Conservation (phyloP, 2,329 filamentous ascomycete genomes). For the Cephalotrichum gorgonifer region DNA sequence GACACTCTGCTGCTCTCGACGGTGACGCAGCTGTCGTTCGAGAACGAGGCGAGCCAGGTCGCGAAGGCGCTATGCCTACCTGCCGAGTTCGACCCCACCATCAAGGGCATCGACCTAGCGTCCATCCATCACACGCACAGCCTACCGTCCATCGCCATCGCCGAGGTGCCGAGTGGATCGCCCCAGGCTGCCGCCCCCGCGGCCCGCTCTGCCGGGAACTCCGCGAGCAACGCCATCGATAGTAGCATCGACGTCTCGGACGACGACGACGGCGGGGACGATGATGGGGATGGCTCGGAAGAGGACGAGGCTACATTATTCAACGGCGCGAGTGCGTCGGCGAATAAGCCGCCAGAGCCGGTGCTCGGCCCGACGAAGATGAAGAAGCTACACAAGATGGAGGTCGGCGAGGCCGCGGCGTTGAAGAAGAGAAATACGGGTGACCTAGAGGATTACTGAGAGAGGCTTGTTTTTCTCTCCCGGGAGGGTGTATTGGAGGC, state of each 20-base stretch:
- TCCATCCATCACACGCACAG: constrained; percentile 22
- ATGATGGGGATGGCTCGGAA: constrained; percentile 25
- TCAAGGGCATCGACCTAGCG: no score
- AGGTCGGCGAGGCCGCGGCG: constrained; percentile 46
- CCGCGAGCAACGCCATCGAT: constrained; percentile 24
- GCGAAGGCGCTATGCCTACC: constrained; percentile 53
- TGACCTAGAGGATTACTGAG: constrained; percentile 25
- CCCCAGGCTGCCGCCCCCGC: constrained; percentile 12
- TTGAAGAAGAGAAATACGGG: constrained; percentile 28
- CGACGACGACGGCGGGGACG: constrained; percentile 32
- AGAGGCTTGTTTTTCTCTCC: no score
- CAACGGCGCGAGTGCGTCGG: no score
- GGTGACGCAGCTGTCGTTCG: constrained; percentile 42
- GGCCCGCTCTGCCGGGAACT: constrained; percentile 12
- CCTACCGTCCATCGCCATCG: neutral
- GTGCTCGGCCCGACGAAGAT: constrained; percentile 36
- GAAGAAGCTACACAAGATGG: constrained; percentile 48
- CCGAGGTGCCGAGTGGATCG: constrained; percentile 7
- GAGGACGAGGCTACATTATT: constrained; percentile 24
- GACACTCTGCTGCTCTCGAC: constrained; percentile 40
- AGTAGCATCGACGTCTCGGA: constrained; percentile 30
- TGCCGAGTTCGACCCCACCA: constrained; percentile 52
- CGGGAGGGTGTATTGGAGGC: no score
- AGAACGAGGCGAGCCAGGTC: constrained; percentile 55
- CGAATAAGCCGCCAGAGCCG: constrained; percentile 14